Evolutionary conservation across 495 filamentous ascomycete species (phyloP).

Genomic region (Terfezia claveryi): DNA sequence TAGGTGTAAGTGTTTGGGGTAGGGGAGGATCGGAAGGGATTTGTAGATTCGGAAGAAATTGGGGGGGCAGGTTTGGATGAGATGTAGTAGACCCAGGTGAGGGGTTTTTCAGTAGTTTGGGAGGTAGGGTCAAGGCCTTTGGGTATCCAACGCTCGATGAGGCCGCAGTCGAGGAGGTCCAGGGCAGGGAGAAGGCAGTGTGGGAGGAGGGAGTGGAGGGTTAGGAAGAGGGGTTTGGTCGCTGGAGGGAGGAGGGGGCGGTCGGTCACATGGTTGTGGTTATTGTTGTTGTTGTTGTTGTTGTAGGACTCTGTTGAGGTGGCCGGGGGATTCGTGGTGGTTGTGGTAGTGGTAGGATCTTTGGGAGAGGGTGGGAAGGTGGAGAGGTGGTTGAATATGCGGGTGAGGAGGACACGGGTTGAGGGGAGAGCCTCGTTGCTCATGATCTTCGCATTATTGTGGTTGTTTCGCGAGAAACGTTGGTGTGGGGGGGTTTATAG

Average conservation of each 20-base stretch:
- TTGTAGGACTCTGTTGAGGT: conserved; percentile 1
- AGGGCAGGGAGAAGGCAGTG: conserved; percentile 38
- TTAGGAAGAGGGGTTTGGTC: conserved; percentile 22
- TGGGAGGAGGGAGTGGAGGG: conserved; percentile 34
- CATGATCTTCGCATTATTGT: too few relatives aligned
- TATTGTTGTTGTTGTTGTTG: conserved; percentile 9
- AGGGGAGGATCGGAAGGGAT: background rate
- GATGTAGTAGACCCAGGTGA: background rate
- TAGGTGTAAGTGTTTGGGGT: background rate
- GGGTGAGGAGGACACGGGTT: too few relatives aligned
- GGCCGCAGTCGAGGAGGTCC: conserved; percentile 28
- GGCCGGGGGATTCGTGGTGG: background rate
- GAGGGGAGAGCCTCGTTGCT: too few relatives aligned
- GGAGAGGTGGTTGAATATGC: too few relatives aligned
- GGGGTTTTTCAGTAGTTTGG: background rate
- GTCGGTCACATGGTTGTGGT: conserved; percentile 5
- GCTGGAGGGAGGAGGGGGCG: conserved; percentile 15
- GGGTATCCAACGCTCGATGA: background rate
- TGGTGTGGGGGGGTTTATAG: too few relatives aligned
- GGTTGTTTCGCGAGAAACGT: too few relatives aligned
- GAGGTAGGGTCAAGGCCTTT: background rate
- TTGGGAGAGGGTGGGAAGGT: background rate
- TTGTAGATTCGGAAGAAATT: background rate
- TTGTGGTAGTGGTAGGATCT: background rate
- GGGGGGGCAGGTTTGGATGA: background rate